Conservation (phyloP, 2,329 filamentous ascomycete genomes). For the Aspergillus sp. region DNA sequence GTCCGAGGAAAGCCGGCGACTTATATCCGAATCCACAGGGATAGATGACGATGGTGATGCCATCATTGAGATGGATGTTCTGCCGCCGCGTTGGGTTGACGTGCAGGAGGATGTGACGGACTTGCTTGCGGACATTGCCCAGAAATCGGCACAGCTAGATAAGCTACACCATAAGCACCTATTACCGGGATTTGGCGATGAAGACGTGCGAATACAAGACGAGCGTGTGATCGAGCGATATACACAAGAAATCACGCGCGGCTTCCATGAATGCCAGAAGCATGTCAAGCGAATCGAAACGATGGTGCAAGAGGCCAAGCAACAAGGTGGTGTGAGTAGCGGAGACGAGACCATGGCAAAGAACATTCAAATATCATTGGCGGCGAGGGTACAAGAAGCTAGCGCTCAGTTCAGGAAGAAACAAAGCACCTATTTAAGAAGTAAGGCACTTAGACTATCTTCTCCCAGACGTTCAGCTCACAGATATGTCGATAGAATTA, state of each 20-base stretch:
- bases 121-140: slow-evolving; percentile 73
- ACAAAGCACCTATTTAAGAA: slow-evolving; percentile 93
- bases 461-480: slow-evolving; percentile 14
- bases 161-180: slow-evolving; percentile 97
- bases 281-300: slow-evolving; percentile 84
- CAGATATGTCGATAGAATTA: slow-evolving; percentile 56
- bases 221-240: slow-evolving; percentile 86
- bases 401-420: slow-evolving; percentile 95
- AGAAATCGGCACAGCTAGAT: slow-evolving; percentile 80
- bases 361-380: slow-evolving; percentile 92
- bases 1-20: slow-evolving; percentile 71
- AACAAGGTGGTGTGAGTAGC: slow-evolving; percentile 67
- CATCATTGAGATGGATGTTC: slow-evolving; percentile 95
- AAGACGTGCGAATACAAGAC: slow-evolving; percentile 81
- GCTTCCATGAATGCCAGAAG: slow-evolving; percentile 86
- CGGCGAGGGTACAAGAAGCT: slow-evolving; percentile 83
- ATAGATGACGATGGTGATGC: slow-evolving; percentile 78
- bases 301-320: slow-evolving; percentile 79
- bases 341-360: slow-evolving; percentile 94
- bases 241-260: slow-evolving; percentile 84
- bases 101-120: slow-evolving; percentile 91
- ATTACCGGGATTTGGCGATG: slow-evolving; percentile 93
- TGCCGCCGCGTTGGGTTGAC: slow-evolving; percentile 94
- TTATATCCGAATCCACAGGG: slow-evolving; percentile 77
- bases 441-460: slow-evolving; percentile 49